Percentiles rank a stretch among this genome's conserved stretches.
Conservation (phyloP, 805 yeast species). For the Sugiyamaella chiloensis region DNA sequence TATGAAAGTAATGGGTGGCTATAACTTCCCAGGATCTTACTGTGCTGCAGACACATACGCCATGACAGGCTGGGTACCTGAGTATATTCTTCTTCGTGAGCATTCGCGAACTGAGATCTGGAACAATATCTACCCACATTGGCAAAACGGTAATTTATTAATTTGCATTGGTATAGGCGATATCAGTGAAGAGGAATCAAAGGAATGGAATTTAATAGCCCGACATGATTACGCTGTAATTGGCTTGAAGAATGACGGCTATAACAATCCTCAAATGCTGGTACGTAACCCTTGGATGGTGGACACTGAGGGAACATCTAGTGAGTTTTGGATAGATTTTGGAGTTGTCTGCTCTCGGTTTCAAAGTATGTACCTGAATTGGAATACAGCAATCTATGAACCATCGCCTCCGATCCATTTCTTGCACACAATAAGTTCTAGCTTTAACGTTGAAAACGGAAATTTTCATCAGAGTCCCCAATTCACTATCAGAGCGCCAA, state of each 20-base stretch:
- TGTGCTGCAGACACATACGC: slow-evolving; percentile 65
- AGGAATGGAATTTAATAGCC: slow-evolving; percentile 41
- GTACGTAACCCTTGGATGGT: slow-evolving; percentile 49
- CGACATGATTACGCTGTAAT: slow-evolving; percentile 70
- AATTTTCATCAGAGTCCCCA: slow-evolving; percentile 41
- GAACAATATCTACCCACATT: slow-evolving; percentile 33
- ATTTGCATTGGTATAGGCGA: slow-evolving; percentile 69
- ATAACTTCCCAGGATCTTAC: slow-evolving; percentile 70
- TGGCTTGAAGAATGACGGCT: slow-evolving; percentile 32
- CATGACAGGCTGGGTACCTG: slow-evolving; percentile 73
- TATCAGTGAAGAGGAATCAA: slow-evolving; percentile 35
- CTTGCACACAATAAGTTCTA: background rate
- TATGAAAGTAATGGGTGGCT: slow-evolving; percentile 58
- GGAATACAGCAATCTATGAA: slow-evolving; percentile 47
- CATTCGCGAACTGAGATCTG: slow-evolving; percentile 36
- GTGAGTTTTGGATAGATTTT: slow-evolving; percentile 30
- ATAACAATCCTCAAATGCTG: slow-evolving; percentile 25
- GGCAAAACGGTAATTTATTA: slow-evolving; percentile 39
- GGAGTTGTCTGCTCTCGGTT: slow-evolving; percentile 40
- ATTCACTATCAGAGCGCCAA: slow-evolving; percentile 32
- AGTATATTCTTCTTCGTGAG: slow-evolving; percentile 39
- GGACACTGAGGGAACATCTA: slow-evolving; percentile 8
- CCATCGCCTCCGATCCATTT: background rate
- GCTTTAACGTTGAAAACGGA: background rate
- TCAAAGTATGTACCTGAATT: slow-evolving; percentile 57